phyloP scores from a whole-genome alignment of 305 asterid genomes.

The Fraxinus floribunda region DNA sequence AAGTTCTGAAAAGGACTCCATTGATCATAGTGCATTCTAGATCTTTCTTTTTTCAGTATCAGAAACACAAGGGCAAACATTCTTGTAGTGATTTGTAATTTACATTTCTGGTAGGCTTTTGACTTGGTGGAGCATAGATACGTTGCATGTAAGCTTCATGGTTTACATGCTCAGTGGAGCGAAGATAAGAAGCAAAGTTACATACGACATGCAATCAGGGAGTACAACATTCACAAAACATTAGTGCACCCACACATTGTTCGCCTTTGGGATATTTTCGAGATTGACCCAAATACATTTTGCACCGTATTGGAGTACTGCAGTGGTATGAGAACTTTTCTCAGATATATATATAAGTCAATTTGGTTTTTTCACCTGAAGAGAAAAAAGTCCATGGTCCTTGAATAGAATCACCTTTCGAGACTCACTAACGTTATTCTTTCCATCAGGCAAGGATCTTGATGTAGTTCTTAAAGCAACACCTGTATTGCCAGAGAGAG shows the following conservation, averaged over 20 bases:
- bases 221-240: conserved; percentile 93
- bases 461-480: conserved; percentile 93
- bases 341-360: background rate
- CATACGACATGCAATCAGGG: conserved; percentile 95
- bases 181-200: conserved; percentile 98
- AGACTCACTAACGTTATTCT: conserved; percentile 12
- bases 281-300: conserved; percentile 94
- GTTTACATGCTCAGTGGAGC: conserved; percentile 97
- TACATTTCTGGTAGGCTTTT: conserved; percentile 71
- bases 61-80: background rate
- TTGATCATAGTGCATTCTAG: conserved; percentile 13
- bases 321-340: conserved; percentile 50
- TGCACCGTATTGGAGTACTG: conserved; percentile 96
- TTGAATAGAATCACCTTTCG: conserved; percentile 3
- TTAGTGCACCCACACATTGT: conserved; percentile 92
- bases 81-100: conserved; percentile 24
- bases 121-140: conserved; percentile 94
- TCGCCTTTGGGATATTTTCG: conserved; percentile 97
- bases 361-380: conserved; percentile 3
- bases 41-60: conserved; percentile 13
- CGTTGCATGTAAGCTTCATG: conserved; percentile 99
- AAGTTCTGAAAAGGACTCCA: conserved; percentile 3
- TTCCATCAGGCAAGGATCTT: conserved; percentile 81
- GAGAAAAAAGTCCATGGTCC: background rate
- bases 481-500: conserved; percentile 83